Evolutionary conservation across 768 basidiomycete genomes (phyloP).

Genomic region (Calocybe gangraenosa): DNA sequence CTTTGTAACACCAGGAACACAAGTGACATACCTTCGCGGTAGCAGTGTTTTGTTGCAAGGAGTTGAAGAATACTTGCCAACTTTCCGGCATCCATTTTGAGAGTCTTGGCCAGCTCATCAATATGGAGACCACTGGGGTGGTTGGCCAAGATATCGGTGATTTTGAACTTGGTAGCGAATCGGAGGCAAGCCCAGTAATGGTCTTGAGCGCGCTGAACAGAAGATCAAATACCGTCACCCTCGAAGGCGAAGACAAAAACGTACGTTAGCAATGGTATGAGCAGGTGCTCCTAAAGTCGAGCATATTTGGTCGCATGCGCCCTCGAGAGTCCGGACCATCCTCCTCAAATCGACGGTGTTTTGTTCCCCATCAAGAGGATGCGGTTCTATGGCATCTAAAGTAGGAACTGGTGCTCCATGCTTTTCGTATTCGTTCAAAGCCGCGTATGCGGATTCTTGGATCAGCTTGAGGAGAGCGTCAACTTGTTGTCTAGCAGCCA

Average conservation of each 20-base stretch:
- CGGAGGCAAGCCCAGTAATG: slow-evolving; percentile 20
- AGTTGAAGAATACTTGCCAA: slow-evolving; percentile 27
- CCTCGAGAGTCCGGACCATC: slow-evolving; percentile 4
- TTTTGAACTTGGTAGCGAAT: slow-evolving; percentile 15
- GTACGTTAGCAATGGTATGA: slow-evolving; percentile 7
- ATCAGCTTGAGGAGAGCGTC: slow-evolving; percentile 1
- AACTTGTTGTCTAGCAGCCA: slow-evolving; percentile 3
- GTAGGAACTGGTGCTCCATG: background rate
- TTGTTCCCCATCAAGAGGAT: background rate
- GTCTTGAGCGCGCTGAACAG: background rate
- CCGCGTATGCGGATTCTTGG: background rate
- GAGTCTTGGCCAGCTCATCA: slow-evolving; percentile 1
- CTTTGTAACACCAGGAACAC: background rate
- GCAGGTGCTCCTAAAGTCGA: slow-evolving; percentile 5
- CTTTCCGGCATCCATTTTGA: slow-evolving; percentile 23
- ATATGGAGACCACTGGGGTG: slow-evolving; percentile 26
- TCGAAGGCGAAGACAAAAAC: background rate
- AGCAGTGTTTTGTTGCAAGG: slow-evolving; percentile 27
- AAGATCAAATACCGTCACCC: background rate
- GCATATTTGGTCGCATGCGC: slow-evolving; percentile 8
- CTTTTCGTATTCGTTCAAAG: slow-evolving; percentile 4
- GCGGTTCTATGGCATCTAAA: background rate
- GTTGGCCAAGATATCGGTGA: slow-evolving; percentile 25
- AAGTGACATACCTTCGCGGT: slow-evolving; percentile 28
- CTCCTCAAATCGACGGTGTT: slow-evolving; percentile 3